Evolutionary conservation across 768 basidiomycete species (phyloP).

Genomic region (Pisolithus sp.): DNA sequence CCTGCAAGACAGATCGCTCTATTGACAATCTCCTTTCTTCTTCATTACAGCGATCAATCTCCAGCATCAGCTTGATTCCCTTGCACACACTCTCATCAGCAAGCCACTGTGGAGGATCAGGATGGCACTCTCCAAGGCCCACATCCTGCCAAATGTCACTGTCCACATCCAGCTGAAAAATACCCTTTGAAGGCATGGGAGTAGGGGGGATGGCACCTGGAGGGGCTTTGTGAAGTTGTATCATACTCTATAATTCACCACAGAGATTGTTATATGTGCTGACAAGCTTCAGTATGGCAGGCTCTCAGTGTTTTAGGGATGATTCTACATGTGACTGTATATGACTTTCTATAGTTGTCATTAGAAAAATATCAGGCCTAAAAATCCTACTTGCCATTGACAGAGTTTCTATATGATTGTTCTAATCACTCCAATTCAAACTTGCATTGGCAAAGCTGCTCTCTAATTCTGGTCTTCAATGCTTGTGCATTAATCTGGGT

Average conservation of each 20-base stretch:
- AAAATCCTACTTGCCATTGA: conserved; percentile 13
- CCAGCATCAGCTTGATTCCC: conserved; percentile 11
- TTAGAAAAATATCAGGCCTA: background rate
- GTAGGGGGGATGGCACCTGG: conserved; percentile 16
- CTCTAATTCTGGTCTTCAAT: conserved; percentile 11
- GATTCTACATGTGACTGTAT: conserved; percentile 21
- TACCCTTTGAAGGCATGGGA: conserved; percentile 12
- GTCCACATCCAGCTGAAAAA: conserved; percentile 30
- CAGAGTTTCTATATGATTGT: conserved; percentile 7
- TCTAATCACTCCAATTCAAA: conserved; percentile 15
- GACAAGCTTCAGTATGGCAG: conserved; percentile 19
- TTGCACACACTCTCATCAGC: conserved; percentile 7
- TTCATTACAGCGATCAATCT: conserved; percentile 21
- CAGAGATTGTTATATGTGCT: conserved; percentile 25
- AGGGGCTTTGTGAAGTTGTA: conserved; percentile 18
- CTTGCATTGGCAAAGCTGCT: conserved; percentile 12
- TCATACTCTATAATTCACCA: conserved; percentile 13
- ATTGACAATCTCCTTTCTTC: conserved; percentile 1
- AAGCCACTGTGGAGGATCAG: conserved; percentile 10
- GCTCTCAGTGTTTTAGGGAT: conserved; percentile 22
- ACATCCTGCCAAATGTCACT: conserved; percentile 30
- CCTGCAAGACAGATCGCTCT: no score
- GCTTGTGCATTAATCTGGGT: conserved; percentile 15
- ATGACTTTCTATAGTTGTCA: conserved; percentile 15
- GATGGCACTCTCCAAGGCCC: conserved; percentile 13